These are phyloP conservation scores for Talaromyces adpressus DNA, from an alignment of 495 filamentous ascomycete species.

Conservation along the genomic window DNA sequence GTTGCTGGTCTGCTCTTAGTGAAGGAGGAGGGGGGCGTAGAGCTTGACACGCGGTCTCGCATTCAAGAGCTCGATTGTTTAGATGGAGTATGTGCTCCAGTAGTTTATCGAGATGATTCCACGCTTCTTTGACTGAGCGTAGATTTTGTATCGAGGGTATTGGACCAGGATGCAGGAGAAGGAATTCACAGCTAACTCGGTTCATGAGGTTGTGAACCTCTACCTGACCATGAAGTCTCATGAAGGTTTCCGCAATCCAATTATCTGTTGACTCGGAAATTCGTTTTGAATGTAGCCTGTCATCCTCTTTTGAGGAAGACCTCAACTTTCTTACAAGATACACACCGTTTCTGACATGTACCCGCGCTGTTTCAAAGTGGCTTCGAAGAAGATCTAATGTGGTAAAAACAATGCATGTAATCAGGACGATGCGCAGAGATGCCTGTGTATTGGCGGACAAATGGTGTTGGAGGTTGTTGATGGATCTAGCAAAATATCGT, in stretches of 20 bases:
- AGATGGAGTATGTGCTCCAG: background rate
- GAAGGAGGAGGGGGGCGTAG: background rate
- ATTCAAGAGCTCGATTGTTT: background rate
- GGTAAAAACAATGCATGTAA: constrained; percentile 22
- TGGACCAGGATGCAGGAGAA: background rate
- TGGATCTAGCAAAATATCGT: constrained; percentile 50
- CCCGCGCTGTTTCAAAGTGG: constrained; percentile 15
- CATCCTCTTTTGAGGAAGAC: background rate
- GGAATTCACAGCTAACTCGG: background rate
- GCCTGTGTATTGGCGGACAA: background rate
- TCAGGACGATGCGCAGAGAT: constrained; percentile 14
- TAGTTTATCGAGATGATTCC: background rate
- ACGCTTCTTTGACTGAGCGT: background rate
- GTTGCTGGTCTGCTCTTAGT: background rate
- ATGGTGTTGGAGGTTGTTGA: constrained; percentile 26
- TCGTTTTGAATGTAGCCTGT: background rate
- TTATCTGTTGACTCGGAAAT: background rate
- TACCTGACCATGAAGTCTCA: constrained; percentile 5
- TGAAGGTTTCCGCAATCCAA: background rate
- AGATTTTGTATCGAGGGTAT: background rate
- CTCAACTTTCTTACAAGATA: background rate
- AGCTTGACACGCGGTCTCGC: background rate
- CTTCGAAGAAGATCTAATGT: constrained; percentile 22
- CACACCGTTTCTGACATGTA: constrained; percentile 16
- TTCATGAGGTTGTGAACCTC: background rate